Evolutionary conservation across 2,329 filamentous ascomycete genomes (phyloP).

Genomic region (Venturia effusa): DNA sequence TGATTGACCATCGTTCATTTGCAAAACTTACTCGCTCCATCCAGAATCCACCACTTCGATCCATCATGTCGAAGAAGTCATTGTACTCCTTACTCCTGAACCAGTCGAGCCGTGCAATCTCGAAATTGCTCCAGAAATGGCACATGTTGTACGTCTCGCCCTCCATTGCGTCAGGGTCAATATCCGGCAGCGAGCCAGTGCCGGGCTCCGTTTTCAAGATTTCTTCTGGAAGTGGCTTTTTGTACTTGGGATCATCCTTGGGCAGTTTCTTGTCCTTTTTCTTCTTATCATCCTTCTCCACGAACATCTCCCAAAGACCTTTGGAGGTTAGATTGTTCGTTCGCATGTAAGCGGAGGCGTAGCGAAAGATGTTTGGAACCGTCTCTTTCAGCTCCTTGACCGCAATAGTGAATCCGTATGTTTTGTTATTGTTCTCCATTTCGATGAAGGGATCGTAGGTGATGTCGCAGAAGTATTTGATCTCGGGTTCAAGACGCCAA

Average conservation of each 20-base stretch:
- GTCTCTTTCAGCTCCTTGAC: constrained; percentile 97
- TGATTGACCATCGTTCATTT: constrained; percentile 13
- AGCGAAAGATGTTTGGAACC: constrained; percentile 96
- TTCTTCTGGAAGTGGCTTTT: constrained; percentile 66
- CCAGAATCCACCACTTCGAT: constrained; percentile 95
- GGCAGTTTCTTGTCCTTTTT: constrained; percentile 39
- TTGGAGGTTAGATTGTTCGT: constrained; percentile 82
- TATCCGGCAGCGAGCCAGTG: constrained; percentile 59
- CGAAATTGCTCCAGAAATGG: constrained; percentile 99
- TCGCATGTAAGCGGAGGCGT: constrained; percentile 95
- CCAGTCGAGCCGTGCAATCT: constrained; percentile 89
- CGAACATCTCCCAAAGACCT: constrained; percentile 98
- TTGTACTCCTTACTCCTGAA: constrained; percentile 96
- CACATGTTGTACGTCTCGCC: constrained; percentile 99
- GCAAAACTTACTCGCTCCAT: constrained; percentile 72
- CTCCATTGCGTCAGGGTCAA: constrained; percentile 91
- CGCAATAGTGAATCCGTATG: constrained; percentile 96
- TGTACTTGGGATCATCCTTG: constrained; percentile 53
- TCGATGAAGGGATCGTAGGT: constrained; percentile 96
- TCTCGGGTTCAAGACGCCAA: constrained; percentile 97
- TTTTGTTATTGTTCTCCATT: constrained; percentile 93
- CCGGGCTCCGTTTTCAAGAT: constrained; percentile 67
- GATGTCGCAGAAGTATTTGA: constrained; percentile 99
- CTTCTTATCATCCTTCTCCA: constrained; percentile 59
- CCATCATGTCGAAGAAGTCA: constrained; percentile 99